Evolutionary conservation across 306 rosid species (phyloP), one percentile per base, ranked within the genome.

Genomic region (Cicer yamashitae): DNA sequence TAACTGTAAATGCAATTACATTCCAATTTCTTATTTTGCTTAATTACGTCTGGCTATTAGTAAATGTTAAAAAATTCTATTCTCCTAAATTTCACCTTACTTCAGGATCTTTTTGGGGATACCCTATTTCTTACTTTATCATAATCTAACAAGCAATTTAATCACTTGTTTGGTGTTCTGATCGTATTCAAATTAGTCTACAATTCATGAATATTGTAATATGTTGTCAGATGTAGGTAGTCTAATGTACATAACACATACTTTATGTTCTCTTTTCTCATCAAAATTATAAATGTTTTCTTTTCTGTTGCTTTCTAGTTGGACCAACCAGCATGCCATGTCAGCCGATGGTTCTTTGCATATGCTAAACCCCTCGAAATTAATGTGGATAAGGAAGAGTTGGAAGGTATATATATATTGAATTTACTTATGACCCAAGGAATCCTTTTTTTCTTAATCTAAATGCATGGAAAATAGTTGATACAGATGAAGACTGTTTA

Each of bases 271-370:
- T 20, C 20, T 48, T 82, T 69, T 61, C 50, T n/a, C 13, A 12
- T 40, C 39, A 64, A 65, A 54, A n/a, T 6, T 62, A 43, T 30
- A 62, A 7, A 20, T 38, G 15, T 18, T 66, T 51, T 82, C 10
- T 47, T 73, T 52, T 73, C 60, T 48, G 7, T 77, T 74, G 77
- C 53, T 84, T 81, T 66, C 17, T 87, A 93, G 98, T 91, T 85
- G 98, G 98, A 77, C 92, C 94, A 44, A 84, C 66, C 74, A 88
- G 88, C 74, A 93, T 93, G 87, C 97, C 98, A 10, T 93, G 98
- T 84, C 98, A 93, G 82, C 81, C 91, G 87, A 93, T 93, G 98
- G 91, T 93, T 93, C 88, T 86, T 78, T 77, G 98, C 97, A 6
- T 87, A 86, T 80, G 98, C 98, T 14, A 93, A 91, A 79, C 88